phyloP scores from a whole-genome alignment of 2,329 filamentous ascomycete genomes.

The Ceratocystis cubensis region DNA sequence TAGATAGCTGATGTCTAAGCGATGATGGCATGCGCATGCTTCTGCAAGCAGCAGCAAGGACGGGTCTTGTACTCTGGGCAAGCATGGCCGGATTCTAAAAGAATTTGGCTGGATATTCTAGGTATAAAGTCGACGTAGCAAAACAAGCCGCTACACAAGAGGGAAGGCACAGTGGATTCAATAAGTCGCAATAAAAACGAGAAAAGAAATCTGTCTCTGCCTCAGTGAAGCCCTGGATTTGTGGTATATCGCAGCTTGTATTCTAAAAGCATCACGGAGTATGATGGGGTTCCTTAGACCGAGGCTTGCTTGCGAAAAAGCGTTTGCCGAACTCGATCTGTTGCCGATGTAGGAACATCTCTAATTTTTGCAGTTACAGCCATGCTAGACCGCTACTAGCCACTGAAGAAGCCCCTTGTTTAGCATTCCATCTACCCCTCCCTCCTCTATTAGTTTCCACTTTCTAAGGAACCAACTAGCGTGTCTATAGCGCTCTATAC shows the following conservation, averaged over 20 bases:
- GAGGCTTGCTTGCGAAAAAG: conserved; percentile 16
- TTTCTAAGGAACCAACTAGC: not conserved
- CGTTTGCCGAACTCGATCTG: conserved; percentile 7
- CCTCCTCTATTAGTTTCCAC: not conserved
- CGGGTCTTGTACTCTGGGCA: conserved; percentile 18
- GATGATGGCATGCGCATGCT: conserved; percentile 14
- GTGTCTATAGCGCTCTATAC: not conserved
- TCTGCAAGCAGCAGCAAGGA: conserved; percentile 13
- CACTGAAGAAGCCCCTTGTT: conserved; percentile 2
- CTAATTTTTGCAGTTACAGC: not conserved
- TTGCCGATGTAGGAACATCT: conserved; percentile 16
- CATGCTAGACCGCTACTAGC: conserved; percentile 20
- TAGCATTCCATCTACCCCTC: not conserved
- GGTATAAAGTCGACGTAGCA: not conserved
- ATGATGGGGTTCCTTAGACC: conserved; percentile 1
- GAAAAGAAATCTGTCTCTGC: not conserved
- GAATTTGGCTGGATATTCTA: not conserved
- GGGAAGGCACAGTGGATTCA: too few relatives aligned
- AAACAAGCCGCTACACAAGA: not conserved
- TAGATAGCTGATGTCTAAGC: conserved; percentile 46
- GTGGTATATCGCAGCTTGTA: not conserved
- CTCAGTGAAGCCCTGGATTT: not conserved
- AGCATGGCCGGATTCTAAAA: conserved; percentile 11
- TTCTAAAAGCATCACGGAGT: not conserved
- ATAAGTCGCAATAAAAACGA: not conserved